Evolutionary conservation across 1,284 basidiomycete genomes (phyloP).

Genomic region (Tausonia pullulans): DNA sequence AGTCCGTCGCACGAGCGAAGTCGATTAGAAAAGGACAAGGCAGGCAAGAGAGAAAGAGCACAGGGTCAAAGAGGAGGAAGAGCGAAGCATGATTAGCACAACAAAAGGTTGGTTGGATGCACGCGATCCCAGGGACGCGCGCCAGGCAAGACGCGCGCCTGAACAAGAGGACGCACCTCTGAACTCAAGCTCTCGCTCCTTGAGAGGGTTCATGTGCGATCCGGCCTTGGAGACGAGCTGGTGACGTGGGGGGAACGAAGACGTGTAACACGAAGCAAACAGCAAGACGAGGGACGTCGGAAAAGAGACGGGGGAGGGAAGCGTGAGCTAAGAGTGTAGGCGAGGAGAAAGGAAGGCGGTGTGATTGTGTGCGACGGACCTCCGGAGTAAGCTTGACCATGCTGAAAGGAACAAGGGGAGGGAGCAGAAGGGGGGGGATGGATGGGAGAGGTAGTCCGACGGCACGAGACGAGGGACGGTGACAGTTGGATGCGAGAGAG

Average conservation of each 20-base stretch:
- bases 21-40: not conserved
- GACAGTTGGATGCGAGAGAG: too few species aligned
- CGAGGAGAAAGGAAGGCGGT: not conserved
- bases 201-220: conserved; percentile 67
- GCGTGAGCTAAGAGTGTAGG: not conserved
- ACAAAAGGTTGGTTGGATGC: too few species aligned
- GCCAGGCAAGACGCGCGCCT: too few species aligned
- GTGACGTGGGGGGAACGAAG: not conserved
- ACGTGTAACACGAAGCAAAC: conserved; percentile 2
- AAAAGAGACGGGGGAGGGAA: not conserved
- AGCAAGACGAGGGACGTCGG: not conserved
- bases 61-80: not conserved
- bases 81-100: not conserved
- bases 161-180: conserved; percentile 52
- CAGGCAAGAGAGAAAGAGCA: not conserved
- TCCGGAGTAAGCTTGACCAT: conserved; percentile 37
- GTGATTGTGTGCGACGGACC: conserved; percentile 24
- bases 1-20: not conserved
- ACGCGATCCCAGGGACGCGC: too few species aligned
- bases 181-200: conserved; percentile 89
- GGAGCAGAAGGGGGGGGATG: too few species aligned
- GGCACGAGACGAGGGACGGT: too few species aligned
- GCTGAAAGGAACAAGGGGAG: not conserved
- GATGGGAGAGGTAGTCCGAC: too few species aligned
- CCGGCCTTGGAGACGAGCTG: conserved; percentile 33